Base-by-base conservation (phyloP, 305 asterid genomes). In the Euphrasia arctica region DNA sequence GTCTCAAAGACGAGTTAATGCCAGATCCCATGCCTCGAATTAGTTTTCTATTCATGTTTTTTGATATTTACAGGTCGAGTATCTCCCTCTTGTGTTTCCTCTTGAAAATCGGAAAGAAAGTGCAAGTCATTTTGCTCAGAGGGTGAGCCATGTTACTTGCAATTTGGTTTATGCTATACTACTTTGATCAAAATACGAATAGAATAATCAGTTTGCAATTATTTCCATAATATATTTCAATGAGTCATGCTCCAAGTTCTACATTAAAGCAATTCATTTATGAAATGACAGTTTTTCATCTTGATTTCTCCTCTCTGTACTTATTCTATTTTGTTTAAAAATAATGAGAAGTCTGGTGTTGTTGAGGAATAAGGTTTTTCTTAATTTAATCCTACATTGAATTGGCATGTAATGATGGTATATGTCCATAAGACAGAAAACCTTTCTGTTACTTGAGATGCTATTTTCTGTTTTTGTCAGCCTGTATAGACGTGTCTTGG, bases 1-100 rank as follows among this genome's bases (percentile, higher is more conserved):
- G 9, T 7, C 43, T 36, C 9, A 1, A 36, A 36, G 8, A 36
- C 9, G 9, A 18, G 15, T 32, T 34, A 50, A 57, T 22, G 31
- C 34, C 43, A 39, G 52, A 36, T 49, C 41, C 60, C 27, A 34
- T 61, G 51, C 45, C 59, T 54, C 69, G 65, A 57, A 72, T 55
- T 13, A 45, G 54, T 63, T 9, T 9, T 32, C 12, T 41, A 27
- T 59, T 13, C 13, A 64, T 67, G 28, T 64, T 65, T 69, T 58
- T 59, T 50, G 13, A 43, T 70, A 36, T 72, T 60, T 56, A 22
- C 82, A 93, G 97, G 83, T 94, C 58, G 99, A 94, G 78, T 94
- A 94, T 83, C 99, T 94, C 76, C 99, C 99, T n/a, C 71, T 85
- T 32, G 82, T 88, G 48, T 79, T 72, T 13, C 95, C 99, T 65